Base-by-base conservation (phyloP, 1,139 yeast species). In the Candida glucosophila region DNA sequence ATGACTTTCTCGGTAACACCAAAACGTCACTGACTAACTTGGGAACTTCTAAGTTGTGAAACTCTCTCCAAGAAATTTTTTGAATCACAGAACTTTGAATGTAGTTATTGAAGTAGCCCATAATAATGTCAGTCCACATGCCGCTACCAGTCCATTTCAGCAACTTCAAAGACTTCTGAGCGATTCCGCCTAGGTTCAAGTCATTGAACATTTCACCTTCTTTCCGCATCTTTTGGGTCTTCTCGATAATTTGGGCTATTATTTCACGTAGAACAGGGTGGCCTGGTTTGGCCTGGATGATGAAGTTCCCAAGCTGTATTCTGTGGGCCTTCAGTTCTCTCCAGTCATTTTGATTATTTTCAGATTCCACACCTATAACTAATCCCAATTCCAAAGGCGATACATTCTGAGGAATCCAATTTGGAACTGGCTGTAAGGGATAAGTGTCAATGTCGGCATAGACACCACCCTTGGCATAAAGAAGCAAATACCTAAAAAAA, bases 1-100 rank as follows among this genome's bases (percentile, higher is more conserved):
- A 88, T 22, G 90, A 70, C 10, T 85, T 77, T 35, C 78, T 70
- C 14, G 98, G 98, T 43, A 88, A 64, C 2, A 90, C 78, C 41
- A 64, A 52, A 15, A 63, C 49, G 39, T 64, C 70, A 34, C 65
- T 52, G 11, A 63, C 68, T 37, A 64, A 52, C 37, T 64, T 64
- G 3, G 71, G 71, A 12, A 53, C 52, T 24, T 44, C 44, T 39
- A 64, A 52, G 10, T 49, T 50, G 30, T 58, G 65, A 44, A 64
- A 63, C 18, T 62, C 70, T 36, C 56, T 56, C 70, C 70, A 64
- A 11, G 67, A 55, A 23, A 64, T 58, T 31, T 52, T 44, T 40
- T 58, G 64, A 41, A 50, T 63, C 22, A 64, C 53, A 1, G 67
- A 52, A 15, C 58, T 47, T 39, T 57, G 61, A 23, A 64, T 52